Evolutionary conservation across 495 filamentous ascomycete genomes (phyloP).

Genomic region (Cetradonia linearis): DNA sequence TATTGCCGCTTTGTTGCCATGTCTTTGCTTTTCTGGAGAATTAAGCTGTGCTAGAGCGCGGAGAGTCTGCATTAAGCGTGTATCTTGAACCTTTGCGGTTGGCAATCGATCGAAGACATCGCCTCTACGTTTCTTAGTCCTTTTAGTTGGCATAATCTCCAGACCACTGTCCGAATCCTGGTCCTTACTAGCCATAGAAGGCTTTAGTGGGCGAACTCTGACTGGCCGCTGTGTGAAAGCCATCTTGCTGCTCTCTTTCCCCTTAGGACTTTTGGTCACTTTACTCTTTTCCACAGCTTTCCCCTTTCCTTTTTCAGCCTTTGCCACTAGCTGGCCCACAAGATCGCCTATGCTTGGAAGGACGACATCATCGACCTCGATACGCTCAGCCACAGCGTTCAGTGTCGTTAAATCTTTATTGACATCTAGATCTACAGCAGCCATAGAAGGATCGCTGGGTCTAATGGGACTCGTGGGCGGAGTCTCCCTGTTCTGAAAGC

Average conservation of each 20-base stretch:
- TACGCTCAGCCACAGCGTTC: background rate
- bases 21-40: conserved; percentile 47
- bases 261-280: conserved; percentile 5
- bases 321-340: conserved; percentile 20
- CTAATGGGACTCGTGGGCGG: conserved; percentile 42
- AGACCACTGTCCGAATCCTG: conserved; percentile 59
- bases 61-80: conserved; percentile 54
- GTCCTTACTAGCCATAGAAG: conserved; percentile 15
- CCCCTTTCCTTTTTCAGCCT: conserved; percentile 46
- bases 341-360: conserved; percentile 24
- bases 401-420: background rate
- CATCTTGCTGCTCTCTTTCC: conserved; percentile 13
- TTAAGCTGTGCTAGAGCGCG: conserved; percentile 65
- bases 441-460: conserved; percentile 25
- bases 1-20: conserved; percentile 41
- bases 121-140: conserved; percentile 32
- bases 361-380: conserved; percentile 14
- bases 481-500: conserved; percentile 34
- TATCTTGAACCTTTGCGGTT: conserved; percentile 45
- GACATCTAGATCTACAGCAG: background rate
- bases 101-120: conserved; percentile 63
- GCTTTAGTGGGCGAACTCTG: conserved; percentile 17
- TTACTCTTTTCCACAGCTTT: conserved; percentile 30
- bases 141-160: conserved; percentile 45
- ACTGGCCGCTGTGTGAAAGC: conserved; percentile 13